Base-by-base conservation (phyloP, 176 grass and related monocot genomes). In the Oryza officinalis region DNA sequence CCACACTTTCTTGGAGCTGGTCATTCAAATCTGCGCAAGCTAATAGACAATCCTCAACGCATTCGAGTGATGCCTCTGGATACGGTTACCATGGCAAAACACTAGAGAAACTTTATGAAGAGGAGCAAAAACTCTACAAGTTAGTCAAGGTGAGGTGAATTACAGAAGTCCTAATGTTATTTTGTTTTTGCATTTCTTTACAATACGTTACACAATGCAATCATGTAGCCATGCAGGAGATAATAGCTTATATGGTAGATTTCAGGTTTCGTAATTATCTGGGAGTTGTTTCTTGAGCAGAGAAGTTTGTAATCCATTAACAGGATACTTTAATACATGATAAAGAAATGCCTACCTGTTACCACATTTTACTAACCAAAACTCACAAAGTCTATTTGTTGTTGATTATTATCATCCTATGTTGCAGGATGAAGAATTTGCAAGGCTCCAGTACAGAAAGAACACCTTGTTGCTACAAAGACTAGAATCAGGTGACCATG, bases 41-140 rank as follows among this genome's bases (percentile, higher is more conserved):
- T 83, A 96, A 89, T 67, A 94, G 45, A 13, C 87, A 84, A 80
- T 80, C 86, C n/a, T 91, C 89, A 41, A 15, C 22, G 30, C 85
- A 87, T 86, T 86, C 92, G 61, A 94, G 50, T 71, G 88, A 90
- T 75, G 17, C 79, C 74, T 70, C 81, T 76, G 87, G 87, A 84
- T 90, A 89, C 49, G 84, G 86, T 84, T 94, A 88, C 88, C 97
- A 99, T 88, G 91, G 91, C 64, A 94, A 87, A 74, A 99, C 93
- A 57, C 75, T 99, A 70, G 89, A 89, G 28, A 99, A 91, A 35
- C 80, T 99, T 85, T 93, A 90, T 84, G 86, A 85, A 0, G 88
- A 90, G 84, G 97, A 99, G 81, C 93, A 96, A 82, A 99, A 90
- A 86, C 93, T 99, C 83, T 99, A 94, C 84, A 96, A 96, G 74